Evolutionary conservation across 345 rosid genomes (phyloP).

Genomic region (Arabis hirsuta): DNA sequence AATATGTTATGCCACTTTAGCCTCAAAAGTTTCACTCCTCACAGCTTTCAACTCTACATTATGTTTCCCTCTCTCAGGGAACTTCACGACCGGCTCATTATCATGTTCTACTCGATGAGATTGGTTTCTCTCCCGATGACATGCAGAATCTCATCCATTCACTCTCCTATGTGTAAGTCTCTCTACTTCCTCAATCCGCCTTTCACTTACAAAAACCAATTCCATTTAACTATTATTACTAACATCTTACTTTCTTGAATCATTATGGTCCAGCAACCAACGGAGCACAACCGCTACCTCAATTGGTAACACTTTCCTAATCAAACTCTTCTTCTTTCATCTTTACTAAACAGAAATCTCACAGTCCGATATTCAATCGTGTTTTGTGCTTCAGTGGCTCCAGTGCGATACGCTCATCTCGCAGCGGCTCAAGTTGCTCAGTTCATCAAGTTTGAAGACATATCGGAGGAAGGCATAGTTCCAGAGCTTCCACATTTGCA

Average conservation of each 20-base stretch:
- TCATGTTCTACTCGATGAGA: constrained; percentile 80
- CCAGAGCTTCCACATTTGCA: constrained; percentile 79
- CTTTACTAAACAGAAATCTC: constrained; percentile 6
- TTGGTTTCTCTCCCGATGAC: constrained; percentile 74
- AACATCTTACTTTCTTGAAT: constrained; percentile 24
- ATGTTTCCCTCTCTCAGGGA: constrained; percentile 51
- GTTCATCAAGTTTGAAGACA: constrained; percentile 71
- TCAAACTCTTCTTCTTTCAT: constrained; percentile 3
- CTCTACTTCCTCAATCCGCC: neutral
- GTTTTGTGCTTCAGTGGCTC: constrained; percentile 66
- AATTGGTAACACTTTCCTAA: constrained; percentile 54
- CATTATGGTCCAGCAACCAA: constrained; percentile 60
- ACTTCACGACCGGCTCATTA: constrained; percentile 95
- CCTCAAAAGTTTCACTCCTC: constrained; percentile 5
- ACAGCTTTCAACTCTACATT: constrained; percentile 6
- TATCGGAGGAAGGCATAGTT: constrained; percentile 45
- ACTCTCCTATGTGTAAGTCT: constrained; percentile 82
- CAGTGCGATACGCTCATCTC: constrained; percentile 86
- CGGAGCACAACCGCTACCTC: constrained; percentile 85
- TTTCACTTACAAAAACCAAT: neutral
- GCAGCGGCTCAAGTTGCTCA: constrained; percentile 82
- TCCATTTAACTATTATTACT: neutral
- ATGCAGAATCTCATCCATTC: constrained; percentile 74
- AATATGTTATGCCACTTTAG: neutral
- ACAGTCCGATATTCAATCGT: neutral